Conservation (phyloP, 2,329 filamentous ascomycete genomes). For the Colletotrichum sp. region DNA sequence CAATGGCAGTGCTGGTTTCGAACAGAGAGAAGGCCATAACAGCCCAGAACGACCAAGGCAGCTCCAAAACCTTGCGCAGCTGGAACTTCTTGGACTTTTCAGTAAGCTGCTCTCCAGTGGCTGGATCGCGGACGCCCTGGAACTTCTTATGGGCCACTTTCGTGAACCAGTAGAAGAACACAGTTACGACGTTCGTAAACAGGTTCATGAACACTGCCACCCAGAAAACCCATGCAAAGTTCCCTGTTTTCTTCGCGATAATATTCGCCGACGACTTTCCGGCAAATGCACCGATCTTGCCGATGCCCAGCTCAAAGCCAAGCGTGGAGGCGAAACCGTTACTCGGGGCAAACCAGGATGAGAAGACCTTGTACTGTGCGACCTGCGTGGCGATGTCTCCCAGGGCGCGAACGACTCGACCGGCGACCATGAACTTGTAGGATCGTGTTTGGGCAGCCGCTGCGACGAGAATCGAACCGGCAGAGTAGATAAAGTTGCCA, state of each 20-base stretch:
- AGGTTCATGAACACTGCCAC: conserved; percentile 66
- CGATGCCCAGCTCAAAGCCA: conserved; percentile 62
- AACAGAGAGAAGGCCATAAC: conserved; percentile 60
- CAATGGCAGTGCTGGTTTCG: conserved; percentile 57
- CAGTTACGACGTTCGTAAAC: conserved; percentile 61
- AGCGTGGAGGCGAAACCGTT: conserved; percentile 66
- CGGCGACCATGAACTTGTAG: conserved; percentile 65
- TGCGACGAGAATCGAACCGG: conserved; percentile 63
- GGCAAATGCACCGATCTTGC: conserved; percentile 66
- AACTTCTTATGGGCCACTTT: conserved; percentile 53
- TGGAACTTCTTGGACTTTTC: conserved; percentile 65
- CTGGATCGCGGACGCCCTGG: conserved; percentile 51
- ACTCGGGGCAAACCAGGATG: conserved; percentile 66
- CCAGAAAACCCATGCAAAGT: conserved; percentile 68
- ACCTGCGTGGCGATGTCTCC: conserved; percentile 68
- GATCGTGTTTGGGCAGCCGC: conserved; percentile 59
- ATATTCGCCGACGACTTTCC: conserved; percentile 65
- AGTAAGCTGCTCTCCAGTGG: conserved; percentile 61
- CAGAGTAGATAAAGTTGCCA: conserved; percentile 56
- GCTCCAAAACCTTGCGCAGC: conserved; percentile 53
- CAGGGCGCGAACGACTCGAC: conserved; percentile 57
- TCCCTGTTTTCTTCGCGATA: conserved; percentile 58
- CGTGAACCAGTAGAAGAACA: conserved; percentile 60
- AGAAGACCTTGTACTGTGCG: conserved; percentile 69
- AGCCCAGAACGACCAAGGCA: conserved; percentile 66